Evolutionary conservation across 495 filamentous ascomycete species (phyloP).

Genomic region (Lasiosphaeria ovina): DNA sequence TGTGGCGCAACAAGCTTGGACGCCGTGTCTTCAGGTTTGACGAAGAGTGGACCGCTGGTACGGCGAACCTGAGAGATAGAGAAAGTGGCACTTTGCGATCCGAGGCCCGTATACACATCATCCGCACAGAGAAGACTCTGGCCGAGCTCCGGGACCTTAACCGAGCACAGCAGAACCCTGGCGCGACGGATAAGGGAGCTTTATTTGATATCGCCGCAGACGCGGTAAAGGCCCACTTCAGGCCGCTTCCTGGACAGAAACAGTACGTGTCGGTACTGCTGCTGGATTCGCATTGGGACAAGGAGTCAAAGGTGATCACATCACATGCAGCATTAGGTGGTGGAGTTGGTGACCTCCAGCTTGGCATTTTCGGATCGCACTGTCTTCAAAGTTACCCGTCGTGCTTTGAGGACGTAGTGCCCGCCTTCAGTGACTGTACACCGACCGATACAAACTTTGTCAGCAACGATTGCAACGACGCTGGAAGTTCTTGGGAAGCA

Average conservation of each 20-base stretch:
- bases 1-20: constrained; percentile 82
- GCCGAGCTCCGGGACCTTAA: constrained; percentile 77
- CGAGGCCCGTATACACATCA: constrained; percentile 82
- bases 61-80: constrained; percentile 67
- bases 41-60: constrained; percentile 86
- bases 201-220: constrained; percentile 73
- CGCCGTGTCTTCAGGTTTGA: constrained; percentile 84
- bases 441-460: constrained; percentile 77
- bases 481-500: constrained; percentile 86
- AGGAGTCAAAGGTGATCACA: constrained; percentile 60
- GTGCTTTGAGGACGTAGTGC: constrained; percentile 78
- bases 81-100: constrained; percentile 72
- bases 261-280: constrained; percentile 81
- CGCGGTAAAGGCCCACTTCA: constrained; percentile 73
- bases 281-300: constrained; percentile 87
- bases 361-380: constrained; percentile 89
- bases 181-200: constrained; percentile 63
- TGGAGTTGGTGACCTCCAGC: constrained; percentile 63
- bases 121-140: constrained; percentile 78
- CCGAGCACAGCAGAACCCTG: constrained; percentile 73
- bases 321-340: constrained; percentile 80
- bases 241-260: constrained; percentile 68
- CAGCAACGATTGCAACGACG: constrained; percentile 79
- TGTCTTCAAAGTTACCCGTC: constrained; percentile 83
- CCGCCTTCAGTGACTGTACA: constrained; percentile 84